These are phyloP conservation scores for Rossbeevera mucosa DNA, from an alignment of 768 basidiomycete species.

Conservation along the genomic window DNA sequence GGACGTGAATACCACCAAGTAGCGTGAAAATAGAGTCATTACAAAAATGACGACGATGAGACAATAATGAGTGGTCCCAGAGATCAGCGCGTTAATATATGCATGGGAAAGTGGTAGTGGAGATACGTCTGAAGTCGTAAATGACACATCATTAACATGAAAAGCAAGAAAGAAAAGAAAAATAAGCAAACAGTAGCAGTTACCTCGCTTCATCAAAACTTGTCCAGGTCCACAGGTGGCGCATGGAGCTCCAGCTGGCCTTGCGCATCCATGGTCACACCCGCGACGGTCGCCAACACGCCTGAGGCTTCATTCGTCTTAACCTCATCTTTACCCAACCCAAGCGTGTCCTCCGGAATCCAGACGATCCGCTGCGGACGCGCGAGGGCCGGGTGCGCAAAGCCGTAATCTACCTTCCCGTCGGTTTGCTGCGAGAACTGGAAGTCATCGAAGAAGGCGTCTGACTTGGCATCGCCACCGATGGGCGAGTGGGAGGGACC, in stretches of 20 bases:
- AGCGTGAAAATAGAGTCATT: background rate
- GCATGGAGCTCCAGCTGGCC: slow-evolving; percentile 44
- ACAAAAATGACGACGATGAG: background rate
- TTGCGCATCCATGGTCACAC: slow-evolving; percentile 56
- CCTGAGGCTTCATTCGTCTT: slow-evolving; percentile 47
- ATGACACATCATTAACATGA: background rate
- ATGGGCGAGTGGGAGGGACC: slow-evolving; percentile 2
- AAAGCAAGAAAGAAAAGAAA: background rate
- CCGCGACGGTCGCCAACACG: slow-evolving; percentile 44
- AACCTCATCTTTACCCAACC: slow-evolving; percentile 59
- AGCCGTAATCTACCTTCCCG: slow-evolving; percentile 51
- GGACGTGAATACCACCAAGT: background rate
- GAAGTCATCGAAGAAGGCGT: slow-evolving; percentile 13
- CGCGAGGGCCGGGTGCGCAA: slow-evolving; percentile 81
- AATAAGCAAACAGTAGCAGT: background rate
- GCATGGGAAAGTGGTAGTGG: background rate
- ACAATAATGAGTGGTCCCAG: background rate
- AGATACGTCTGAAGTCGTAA: background rate
- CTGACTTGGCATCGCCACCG: background rate
- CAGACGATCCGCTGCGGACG: slow-evolving; percentile 76
- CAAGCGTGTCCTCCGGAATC: slow-evolving; percentile 66
- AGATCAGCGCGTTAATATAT: background rate
- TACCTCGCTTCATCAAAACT: slow-evolving; percentile 20
- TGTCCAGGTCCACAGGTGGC: slow-evolving; percentile 25
- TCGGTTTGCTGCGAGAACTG: slow-evolving; percentile 24